Conservation (phyloP, 2,329 filamentous ascomycete species). For the Microthyrium microscopicum region DNA sequence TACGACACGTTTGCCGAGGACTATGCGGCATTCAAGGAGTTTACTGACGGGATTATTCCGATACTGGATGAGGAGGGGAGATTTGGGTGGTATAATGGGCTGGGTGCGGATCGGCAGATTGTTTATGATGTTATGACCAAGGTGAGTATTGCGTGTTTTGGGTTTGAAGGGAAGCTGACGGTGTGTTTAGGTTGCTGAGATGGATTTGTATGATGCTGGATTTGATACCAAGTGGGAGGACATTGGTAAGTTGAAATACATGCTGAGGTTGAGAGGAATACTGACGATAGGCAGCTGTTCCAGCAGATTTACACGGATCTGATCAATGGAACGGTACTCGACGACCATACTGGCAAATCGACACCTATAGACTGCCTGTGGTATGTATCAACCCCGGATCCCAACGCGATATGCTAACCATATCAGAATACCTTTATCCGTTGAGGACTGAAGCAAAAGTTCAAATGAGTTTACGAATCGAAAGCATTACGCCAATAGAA, state of each 20-base stretch:
- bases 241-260: too few species aligned
- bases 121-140: constrained; percentile 95
- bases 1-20: constrained; percentile 97
- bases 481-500: too few species aligned
- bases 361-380: constrained; percentile 62
- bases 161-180: constrained; percentile 3
- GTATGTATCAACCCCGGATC: too few species aligned
- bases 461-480: too few species aligned
- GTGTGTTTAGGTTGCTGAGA: constrained; percentile 47
- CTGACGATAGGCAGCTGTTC: too few species aligned
- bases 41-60: constrained; percentile 70
- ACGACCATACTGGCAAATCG: constrained; percentile 77
- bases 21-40: constrained; percentile 66
- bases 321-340: constrained; percentile 81
- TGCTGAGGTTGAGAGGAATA: too few species aligned
- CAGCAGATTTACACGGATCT: constrained; percentile 52
- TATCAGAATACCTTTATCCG: too few species aligned
- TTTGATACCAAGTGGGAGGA: constrained; percentile 79
- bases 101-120: constrained; percentile 80
- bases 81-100: constrained; percentile 53
- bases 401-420: too few species aligned
- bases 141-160: constrained; percentile 18
- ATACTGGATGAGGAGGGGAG: constrained; percentile 47
- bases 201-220: constrained; percentile 77
- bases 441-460: too few species aligned